Evolutionary conservation across 1,139 yeast species (phyloP).

Genomic region (Yamadazyma siamensis): DNA sequence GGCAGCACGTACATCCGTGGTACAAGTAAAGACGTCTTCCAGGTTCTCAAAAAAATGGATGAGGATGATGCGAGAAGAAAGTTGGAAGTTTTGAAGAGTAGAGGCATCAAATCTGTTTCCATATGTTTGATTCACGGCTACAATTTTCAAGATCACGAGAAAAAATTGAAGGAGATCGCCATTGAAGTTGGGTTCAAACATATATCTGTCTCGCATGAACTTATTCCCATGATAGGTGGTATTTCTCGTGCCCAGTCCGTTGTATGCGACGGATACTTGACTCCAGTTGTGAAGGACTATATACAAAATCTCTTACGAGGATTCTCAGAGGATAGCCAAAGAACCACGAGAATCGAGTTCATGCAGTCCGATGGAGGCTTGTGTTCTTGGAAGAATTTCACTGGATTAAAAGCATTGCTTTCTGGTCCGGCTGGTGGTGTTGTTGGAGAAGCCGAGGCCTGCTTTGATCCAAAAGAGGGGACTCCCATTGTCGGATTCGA

Average conservation of each 20-base stretch:
- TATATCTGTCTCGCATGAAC: slow-evolving; percentile 59
- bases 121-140: slow-evolving; percentile 68
- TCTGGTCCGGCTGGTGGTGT: slow-evolving; percentile 65
- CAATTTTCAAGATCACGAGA: slow-evolving; percentile 68
- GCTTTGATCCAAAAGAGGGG: slow-evolving; percentile 35
- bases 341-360: slow-evolving; percentile 32
- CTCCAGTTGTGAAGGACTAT: slow-evolving; percentile 68
- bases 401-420: slow-evolving; percentile 48
- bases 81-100: slow-evolving; percentile 39
- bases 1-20: slow-evolving; percentile 34
- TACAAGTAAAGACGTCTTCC: slow-evolving; percentile 58
- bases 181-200: slow-evolving; percentile 49
- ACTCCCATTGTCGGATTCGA: slow-evolving; percentile 52
- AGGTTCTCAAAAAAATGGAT: slow-evolving; percentile 50
- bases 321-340: slow-evolving; percentile 40
- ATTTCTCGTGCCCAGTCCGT: slow-evolving; percentile 70
- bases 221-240: slow-evolving; percentile 72
- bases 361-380: slow-evolving; percentile 62
- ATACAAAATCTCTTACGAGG: slow-evolving; percentile 59
- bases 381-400: slow-evolving; percentile 43
- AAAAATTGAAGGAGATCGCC: slow-evolving; percentile 55
- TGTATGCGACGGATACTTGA: slow-evolving; percentile 72
- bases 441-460: slow-evolving; percentile 52
- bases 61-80: slow-evolving; percentile 30
- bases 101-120: slow-evolving; percentile 64